Percentiles rank a stretch among this genome's conserved stretches.
These are phyloP conservation scores for rapeseed (Brassica napus) DNA, from an alignment of 345 rosid species.

Conservation along the genomic window DNA sequence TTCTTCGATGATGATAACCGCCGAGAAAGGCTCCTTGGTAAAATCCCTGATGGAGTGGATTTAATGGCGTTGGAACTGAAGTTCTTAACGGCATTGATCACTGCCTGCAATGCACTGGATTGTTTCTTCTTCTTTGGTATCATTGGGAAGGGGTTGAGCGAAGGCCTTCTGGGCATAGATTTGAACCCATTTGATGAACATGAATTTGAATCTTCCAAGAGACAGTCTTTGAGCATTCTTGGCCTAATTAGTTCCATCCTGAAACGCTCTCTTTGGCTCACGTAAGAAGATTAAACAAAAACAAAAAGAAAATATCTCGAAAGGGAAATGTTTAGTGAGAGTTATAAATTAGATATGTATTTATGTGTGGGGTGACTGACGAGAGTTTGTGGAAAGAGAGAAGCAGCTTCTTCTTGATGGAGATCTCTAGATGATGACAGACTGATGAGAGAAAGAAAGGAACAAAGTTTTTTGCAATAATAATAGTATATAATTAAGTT, in stretches of 20 bases:
- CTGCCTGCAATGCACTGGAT: slow-evolving; percentile 53
- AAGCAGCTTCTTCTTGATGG: slow-evolving; percentile 55
- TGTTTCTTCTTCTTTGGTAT: slow-evolving; percentile 38
- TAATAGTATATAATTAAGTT: slow-evolving; percentile 30
- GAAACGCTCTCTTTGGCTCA: slow-evolving; percentile 22
- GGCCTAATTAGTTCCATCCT: slow-evolving; percentile 28
- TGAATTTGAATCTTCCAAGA: slow-evolving; percentile 56
- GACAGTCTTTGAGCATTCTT: slow-evolving; percentile 79
- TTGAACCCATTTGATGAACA: slow-evolving; percentile 49
- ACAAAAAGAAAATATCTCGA: background rate
- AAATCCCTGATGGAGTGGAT: slow-evolving; percentile 44
- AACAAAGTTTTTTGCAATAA: slow-evolving; percentile 23
- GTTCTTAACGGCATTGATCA: slow-evolving; percentile 55
- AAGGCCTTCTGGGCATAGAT: slow-evolving; percentile 39
- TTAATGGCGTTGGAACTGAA: slow-evolving; percentile 43
- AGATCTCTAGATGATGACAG: slow-evolving; percentile 56
- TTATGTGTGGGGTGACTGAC: slow-evolving; percentile 31
- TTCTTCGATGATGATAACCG: slow-evolving; percentile 35
- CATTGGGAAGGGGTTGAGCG: slow-evolving; percentile 15
- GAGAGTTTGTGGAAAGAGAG: slow-evolving; percentile 48
- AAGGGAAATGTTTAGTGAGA: slow-evolving; percentile 31
- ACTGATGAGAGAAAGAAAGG: slow-evolving; percentile 28
- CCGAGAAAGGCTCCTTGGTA: slow-evolving; percentile 58
- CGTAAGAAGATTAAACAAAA: background rate
- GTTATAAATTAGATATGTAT: slow-evolving; percentile 8